Percentiles rank a stretch among this genome's conserved stretches.
Conservation (phyloP, 2,329 filamentous ascomycete species). For the Neonectria magnoliae region DNA sequence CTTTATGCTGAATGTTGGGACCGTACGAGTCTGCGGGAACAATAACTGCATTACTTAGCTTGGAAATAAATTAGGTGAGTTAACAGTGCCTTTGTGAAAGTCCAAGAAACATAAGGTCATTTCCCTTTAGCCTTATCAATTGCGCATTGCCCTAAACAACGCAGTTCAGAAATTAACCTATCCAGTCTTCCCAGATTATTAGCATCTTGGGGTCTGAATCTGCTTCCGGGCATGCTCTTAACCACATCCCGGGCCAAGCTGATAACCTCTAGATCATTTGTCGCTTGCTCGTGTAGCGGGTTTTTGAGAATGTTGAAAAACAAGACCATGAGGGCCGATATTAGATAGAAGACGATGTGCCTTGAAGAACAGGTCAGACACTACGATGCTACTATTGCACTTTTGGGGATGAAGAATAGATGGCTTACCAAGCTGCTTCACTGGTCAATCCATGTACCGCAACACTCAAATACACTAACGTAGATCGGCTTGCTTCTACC, state of each 20-base stretch:
- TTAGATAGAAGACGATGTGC: slow-evolving; percentile 64
- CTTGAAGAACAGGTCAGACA: slow-evolving; percentile 41
- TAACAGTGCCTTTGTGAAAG: no score
- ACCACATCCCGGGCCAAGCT: slow-evolving; percentile 54
- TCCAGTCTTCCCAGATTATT: slow-evolving; percentile 50
- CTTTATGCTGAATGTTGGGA: no score
- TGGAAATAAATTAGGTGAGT: no score
- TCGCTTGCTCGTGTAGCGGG: slow-evolving; percentile 53
- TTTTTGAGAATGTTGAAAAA: slow-evolving; percentile 64
- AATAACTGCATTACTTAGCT: no score
- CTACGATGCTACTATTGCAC: background rate
- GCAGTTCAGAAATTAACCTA: slow-evolving; percentile 55
- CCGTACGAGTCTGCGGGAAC: no score
- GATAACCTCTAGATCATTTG: slow-evolving; percentile 57
- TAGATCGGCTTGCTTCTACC: slow-evolving; percentile 64
- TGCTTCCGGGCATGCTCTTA: slow-evolving; percentile 46
- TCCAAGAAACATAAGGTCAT: no score
- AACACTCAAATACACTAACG: slow-evolving; percentile 56
- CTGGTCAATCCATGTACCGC: slow-evolving; percentile 53
- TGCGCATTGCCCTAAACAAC: slow-evolving; percentile 52
- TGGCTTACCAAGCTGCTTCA: slow-evolving; percentile 58
- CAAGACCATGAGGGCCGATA: slow-evolving; percentile 61
- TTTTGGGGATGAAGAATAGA: background rate
- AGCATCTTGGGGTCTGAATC: slow-evolving; percentile 45
- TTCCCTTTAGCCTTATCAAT: slow-evolving; percentile 44